Base-by-base conservation (phyloP, 805 yeast genomes). In the Candida krabiensis region DNA sequence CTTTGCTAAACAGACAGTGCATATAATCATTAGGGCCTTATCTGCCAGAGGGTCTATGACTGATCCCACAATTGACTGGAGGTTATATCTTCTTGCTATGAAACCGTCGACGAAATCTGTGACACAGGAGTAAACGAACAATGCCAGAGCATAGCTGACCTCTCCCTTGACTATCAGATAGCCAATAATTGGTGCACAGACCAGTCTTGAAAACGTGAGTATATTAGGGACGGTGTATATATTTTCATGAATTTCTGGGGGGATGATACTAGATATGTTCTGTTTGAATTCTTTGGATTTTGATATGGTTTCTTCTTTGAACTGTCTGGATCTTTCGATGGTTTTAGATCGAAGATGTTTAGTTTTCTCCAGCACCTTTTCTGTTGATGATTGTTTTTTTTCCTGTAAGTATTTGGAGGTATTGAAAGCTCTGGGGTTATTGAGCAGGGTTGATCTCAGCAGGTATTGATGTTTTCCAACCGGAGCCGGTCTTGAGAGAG, bases 41-140 rank as follows among this genome's bases (percentile, higher is more conserved):
- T 93, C 99, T 0, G 99, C 99, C 66, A 88, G 71, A 0, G 99
- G 99, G 55, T 93, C 99, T 23, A 95, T 68, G 12, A 93, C 81
- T 0, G 96, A 83, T 0, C 99, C 99, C 5, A 89, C 75, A 1
- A 86, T 82, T 1, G 96, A 80, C 52, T 79, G 75, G 73, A 84
- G 68, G 39, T 87, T 80, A 67, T 63, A 91, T 43, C 64, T 75
- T 38, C 99, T 71, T 4, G 99, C 99, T 46, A 95, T 78, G 54
- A 64, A 86, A 0, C 99, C 99, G 61, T 93, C 99, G 16, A 90
- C 64, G 46, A 86, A 83, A 60, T 93, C 99, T 0, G 99, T 91
- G 4, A 89, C 59, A 47, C 97, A 84, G 0, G 97, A 89, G 53
- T 88, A 89, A 0, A 79, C 70, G 60, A 93, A 91, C 9, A 93